Base-by-base conservation (phyloP, 345 rosid genomes). In the Schrenkiella parvula region DNA sequence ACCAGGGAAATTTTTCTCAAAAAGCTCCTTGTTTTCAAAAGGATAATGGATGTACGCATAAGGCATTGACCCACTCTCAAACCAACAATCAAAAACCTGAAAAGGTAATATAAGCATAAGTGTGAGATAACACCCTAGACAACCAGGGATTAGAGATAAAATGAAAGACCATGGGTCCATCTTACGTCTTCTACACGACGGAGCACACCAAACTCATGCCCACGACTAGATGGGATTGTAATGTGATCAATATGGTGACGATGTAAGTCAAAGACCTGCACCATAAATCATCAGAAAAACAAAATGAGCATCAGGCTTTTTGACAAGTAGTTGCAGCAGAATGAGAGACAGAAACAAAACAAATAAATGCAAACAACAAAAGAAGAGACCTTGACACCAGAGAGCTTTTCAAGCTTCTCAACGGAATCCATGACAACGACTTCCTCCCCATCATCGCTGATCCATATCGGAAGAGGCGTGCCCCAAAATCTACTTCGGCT, bases 401-500 rank as follows among this genome's bases (percentile, higher is more conserved):
- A 90, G 80, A 87, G 93, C 71, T 80, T 82, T 85, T 95, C 93
- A 77, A 95, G 98, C 78, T 84, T 87, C 32, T 89, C 79, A 42
- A 95, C 83, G 28, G 97, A 95, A 78, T 89, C 93, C 84, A 95
- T 81, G 48, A 95, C 93, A 21, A 80, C 55, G 18, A 87, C 47
- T 86, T 95, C 98, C 73, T 84, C 82, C 21, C 86, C 93, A 75
- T 95, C 99, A 74, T 86, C 93, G 73, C 97, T 92, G 15, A 80
- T 82, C 99, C 99, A 95, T 25, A 95, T 51, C 9, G 99, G 99
- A 65, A 95, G 90, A 73, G 99, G 99, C 55, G 99, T 95, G 41
- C 99, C 99, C 99, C 98, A 95, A 79, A 92, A 95, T 68, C 99
- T 82, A 82, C 97, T 95, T 72, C 99, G 80, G 81, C 99, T 95